Evolutionary conservation across 345 rosid species (phyloP), one percentile per base, ranked within the genome.

Genomic region (Ceriops zippeliana): DNA sequence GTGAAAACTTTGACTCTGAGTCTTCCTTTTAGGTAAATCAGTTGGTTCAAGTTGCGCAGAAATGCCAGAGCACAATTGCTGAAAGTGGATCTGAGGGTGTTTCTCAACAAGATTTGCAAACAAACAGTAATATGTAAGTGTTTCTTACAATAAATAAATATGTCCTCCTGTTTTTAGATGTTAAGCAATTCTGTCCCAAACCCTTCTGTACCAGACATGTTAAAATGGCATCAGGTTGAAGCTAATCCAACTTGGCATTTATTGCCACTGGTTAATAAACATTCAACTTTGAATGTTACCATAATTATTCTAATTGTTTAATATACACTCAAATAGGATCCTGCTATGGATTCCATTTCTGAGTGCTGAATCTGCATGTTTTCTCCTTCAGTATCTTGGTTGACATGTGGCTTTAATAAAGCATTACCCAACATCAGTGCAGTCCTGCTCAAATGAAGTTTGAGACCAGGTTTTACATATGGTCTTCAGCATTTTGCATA

Each of bases 81-180:
- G 93, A 90, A 81, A 81, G 96, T 80, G 97, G 96, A 73, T 77
- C 93, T 58, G 97, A 90, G 73, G 97, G 97, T 66, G 84, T 86
- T 47, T 93, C 90, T 68, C 93, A 85, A 73, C 93, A 90, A 79
- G 99, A 91, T 74, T 77, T 90, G 78, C 99, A 91, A 85, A 78
- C 93, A 66, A 95, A 88, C 83, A 87, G 99, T 75, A 91, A 87
- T 74, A 86, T 95, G 99, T 95, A 76, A 84, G 92, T 78, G 52
- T 22, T 72, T 52, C 61, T 52, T 26, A 61, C 68, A 53, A 4
- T 58, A 19, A 7, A 42, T 37, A 28, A 34, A n/a, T 47, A 4
- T 19, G 72, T 57, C 65, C 38, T 46, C 42, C 20, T 35, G 19
- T 37, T 21, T n/a, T 64, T 37, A 7, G 35, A 28, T 68, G 46